Base-by-base conservation (phyloP, 352 stramenopile species). In the Aphanomyces invadans region DNA sequence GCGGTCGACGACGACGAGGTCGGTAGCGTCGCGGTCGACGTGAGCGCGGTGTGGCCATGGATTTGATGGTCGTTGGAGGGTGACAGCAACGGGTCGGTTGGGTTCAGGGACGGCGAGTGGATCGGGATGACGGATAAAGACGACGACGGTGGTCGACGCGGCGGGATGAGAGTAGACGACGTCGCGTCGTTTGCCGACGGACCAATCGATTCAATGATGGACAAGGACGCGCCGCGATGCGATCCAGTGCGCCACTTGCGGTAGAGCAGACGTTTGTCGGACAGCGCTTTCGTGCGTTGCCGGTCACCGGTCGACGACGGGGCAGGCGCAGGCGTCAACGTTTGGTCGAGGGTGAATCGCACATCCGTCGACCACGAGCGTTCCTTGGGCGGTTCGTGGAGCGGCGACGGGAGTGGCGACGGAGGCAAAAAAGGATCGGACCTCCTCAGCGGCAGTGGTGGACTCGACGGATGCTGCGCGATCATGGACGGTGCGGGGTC, bases 161-260 rank as follows among this genome's bases (percentile, higher is more conserved):
- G 36, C 7, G 36, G 7, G 36, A 42, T 42, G 17, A 56, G 49
- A 29, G 49, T 56, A 0, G 31, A n/a, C n/a, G 39, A 39, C 9
- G 19, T 23, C 15, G 26, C 19, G 19, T 46, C 54, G 36, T 26
- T 21, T 9, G 23, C 23, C 21, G 15, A 15, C 9, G 52, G n/a
- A 23, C 38, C n/a, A 21, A 25, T 1, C 5, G 39, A 17, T n/a
- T 28, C 28, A 11, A 32, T 25, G 21, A 44, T n/a, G 4, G 59
- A 29, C 3, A 57, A 44, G 9, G 80, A 74, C 1, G 68, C 75
- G 25, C 75, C 77, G 3, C 79, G 66, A 67, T 81, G 74, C 29
- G 80, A 79, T 45, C 77, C 72, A 21, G 81, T 89, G 65, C 84
- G 81, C 84, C 84, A 90, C 75, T 90, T 76, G 55, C 84, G 79